phyloP scores from a whole-genome alignment of 2,329 filamentous ascomycete species.

The Nemania diffusa region DNA sequence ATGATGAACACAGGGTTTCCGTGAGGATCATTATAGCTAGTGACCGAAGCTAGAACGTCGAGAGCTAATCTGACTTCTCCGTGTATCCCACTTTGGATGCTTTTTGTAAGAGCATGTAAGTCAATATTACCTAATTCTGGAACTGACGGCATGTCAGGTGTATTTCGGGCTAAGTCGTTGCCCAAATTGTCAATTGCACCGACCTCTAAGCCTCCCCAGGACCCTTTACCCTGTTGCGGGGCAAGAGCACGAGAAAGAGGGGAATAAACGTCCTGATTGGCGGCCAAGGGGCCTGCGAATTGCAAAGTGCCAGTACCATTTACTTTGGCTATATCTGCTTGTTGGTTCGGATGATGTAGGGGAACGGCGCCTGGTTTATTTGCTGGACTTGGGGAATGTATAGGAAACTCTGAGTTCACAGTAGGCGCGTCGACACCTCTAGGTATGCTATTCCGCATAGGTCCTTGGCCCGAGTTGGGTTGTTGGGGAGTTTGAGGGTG shows the following conservation, averaged over 20 bases:
- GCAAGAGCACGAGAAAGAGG: constrained; percentile 61
- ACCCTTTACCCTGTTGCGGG: constrained; percentile 55
- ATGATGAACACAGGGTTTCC: constrained; percentile 71
- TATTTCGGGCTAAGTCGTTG: constrained; percentile 72
- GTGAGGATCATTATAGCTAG: constrained; percentile 70
- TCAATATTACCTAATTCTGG: constrained; percentile 88
- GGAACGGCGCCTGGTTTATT: constrained; percentile 56
- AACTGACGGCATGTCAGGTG: constrained; percentile 78
- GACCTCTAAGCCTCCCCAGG: constrained; percentile 74
- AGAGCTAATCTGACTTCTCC: constrained; percentile 90
- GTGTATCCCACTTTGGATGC: constrained; percentile 88
- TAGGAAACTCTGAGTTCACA: constrained; percentile 55
- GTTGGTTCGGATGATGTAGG: constrained; percentile 51
- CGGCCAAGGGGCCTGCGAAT: constrained; percentile 52
- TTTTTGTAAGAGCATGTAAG: constrained; percentile 87
- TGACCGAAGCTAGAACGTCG: constrained; percentile 79
- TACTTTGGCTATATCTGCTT: constrained; percentile 43
- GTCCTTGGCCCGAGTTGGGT: constrained; percentile 54
- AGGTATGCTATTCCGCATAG: constrained; percentile 63
- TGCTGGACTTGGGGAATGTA: constrained; percentile 57
- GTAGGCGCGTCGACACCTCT: constrained; percentile 61
- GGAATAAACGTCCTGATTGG: constrained; percentile 64
- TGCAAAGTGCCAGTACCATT: constrained; percentile 44
- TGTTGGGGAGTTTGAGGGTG: constrained; percentile 56
- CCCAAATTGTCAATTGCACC: constrained; percentile 72